Evolutionary conservation across 352 stramenopile genomes (phyloP).

Genomic region (Pythium periplocum): DNA sequence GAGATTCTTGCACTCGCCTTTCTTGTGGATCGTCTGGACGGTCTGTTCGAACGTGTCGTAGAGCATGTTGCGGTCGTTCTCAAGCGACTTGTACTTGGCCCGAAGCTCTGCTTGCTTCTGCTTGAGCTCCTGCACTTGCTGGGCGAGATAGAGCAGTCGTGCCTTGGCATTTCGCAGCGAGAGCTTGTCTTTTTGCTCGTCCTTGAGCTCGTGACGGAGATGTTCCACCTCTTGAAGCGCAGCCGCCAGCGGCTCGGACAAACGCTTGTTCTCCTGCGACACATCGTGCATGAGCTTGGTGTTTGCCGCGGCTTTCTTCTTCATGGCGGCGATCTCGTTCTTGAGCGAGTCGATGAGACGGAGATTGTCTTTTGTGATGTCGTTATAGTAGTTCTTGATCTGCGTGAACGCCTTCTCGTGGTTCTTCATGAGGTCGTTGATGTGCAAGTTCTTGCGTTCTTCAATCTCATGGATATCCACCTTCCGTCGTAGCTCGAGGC

Average conservation of each 20-base stretch:
- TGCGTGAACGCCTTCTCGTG: slow-evolving; percentile 90
- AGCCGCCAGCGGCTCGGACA: slow-evolving; percentile 83
- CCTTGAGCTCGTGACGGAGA: slow-evolving; percentile 85
- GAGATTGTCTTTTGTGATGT: slow-evolving; percentile 93
- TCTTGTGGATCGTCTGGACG: slow-evolving; percentile 86
- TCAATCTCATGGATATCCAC: slow-evolving; percentile 93
- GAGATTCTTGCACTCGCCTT: slow-evolving; percentile 89
- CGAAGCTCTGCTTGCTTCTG: slow-evolving; percentile 64
- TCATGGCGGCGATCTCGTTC: slow-evolving; percentile 90
- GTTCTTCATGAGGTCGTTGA: slow-evolving; percentile 94
- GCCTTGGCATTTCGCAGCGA: slow-evolving; percentile 87
- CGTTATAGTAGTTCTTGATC: slow-evolving; percentile 97
- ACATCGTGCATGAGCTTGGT: slow-evolving; percentile 93
- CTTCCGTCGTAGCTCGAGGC: slow-evolving; percentile 89
- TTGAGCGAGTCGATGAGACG: slow-evolving; percentile 91
- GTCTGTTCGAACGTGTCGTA: slow-evolving; percentile 90
- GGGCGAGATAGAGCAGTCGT: slow-evolving; percentile 66
- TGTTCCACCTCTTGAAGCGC: slow-evolving; percentile 88
- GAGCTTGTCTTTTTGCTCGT: slow-evolving; percentile 90
- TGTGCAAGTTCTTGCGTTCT: slow-evolving; percentile 94
- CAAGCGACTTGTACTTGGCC: slow-evolving; percentile 61
- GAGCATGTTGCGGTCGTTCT: slow-evolving; percentile 84
- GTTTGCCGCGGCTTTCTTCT: slow-evolving; percentile 88
- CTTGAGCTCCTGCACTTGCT: slow-evolving; percentile 65
- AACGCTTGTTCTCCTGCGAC: slow-evolving; percentile 88